A percentile compares a stretch with the other conserved stretches of the same genome.
Conservation (phyloP, 2,329 filamentous ascomycete species). For the Dactylonectria estremocensis region DNA sequence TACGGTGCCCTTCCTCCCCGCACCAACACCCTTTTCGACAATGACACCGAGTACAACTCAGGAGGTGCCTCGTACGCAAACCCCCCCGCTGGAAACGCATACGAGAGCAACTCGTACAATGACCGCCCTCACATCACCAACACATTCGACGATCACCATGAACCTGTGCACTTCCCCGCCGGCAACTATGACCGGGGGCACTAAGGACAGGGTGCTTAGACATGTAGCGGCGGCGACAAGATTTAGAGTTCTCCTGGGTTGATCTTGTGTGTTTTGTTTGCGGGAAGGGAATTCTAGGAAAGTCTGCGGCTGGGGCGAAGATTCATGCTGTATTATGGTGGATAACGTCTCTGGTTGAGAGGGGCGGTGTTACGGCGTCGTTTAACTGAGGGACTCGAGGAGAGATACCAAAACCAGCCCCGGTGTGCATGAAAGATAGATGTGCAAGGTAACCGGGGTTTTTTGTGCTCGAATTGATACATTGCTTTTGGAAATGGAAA, state of each 20-base stretch:
- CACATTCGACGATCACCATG: slow-evolving; percentile 37
- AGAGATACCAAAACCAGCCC: slow-evolving; percentile 34
- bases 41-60: slow-evolving; percentile 64
- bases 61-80: slow-evolving; percentile 47
- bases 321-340: slow-evolving; percentile 43
- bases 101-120: slow-evolving; percentile 33
- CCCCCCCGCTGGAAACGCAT: slow-evolving; percentile 41
- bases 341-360: slow-evolving; percentile 42
- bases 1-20: slow-evolving; percentile 57
- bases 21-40: slow-evolving; percentile 64
- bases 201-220: slow-evolving; percentile 48
- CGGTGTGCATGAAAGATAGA: slow-evolving; percentile 36
- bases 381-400: slow-evolving; percentile 38
- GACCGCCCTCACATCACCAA: slow-evolving; percentile 19
- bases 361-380: slow-evolving; percentile 38
- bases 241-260: slow-evolving; percentile 40
- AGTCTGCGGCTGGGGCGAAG: slow-evolving; percentile 35
- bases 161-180: slow-evolving; percentile 68
- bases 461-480: slow-evolving; percentile 15
- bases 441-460: slow-evolving; percentile 28
- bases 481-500: slow-evolving; percentile 34
- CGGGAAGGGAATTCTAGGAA: slow-evolving; percentile 34
- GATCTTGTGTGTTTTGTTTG: slow-evolving; percentile 39
- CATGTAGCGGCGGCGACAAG: slow-evolving; percentile 37
- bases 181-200: slow-evolving; percentile 70